Percentiles rank a stretch among this genome's conserved stretches.
Evolutionary conservation across 805 yeast species (phyloP).

Genomic region (Starmerella roubikii): DNA sequence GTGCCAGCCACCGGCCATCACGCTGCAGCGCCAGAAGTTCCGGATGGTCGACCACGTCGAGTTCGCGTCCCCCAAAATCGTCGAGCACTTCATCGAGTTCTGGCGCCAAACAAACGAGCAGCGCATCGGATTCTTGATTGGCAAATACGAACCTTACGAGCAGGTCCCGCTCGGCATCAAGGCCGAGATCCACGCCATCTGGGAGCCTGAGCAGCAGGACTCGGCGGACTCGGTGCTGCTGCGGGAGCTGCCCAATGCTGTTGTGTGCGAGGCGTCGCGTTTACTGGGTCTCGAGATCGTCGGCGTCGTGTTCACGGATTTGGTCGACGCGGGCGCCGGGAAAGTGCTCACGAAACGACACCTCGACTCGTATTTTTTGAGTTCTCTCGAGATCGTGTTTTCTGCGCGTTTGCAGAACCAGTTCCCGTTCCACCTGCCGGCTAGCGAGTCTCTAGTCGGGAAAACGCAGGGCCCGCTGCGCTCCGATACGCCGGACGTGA

Average conservation of each 20-base stretch:
- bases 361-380: conserved; percentile 74
- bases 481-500: background rate
- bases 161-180: conserved; percentile 80
- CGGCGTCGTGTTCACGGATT: conserved; percentile 81
- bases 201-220: conserved; percentile 82
- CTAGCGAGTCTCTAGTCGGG: conserved; percentile 26
- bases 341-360: conserved; percentile 86
- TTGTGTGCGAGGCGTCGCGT: conserved; percentile 35
- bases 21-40: conserved; percentile 76
- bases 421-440: conserved; percentile 33
- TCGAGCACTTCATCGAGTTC: conserved; percentile 72
- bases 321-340: conserved; percentile 85
- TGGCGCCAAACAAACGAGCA: conserved; percentile 89
- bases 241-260: conserved; percentile 28
- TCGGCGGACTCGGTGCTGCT: conserved; percentile 75
- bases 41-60: conserved; percentile 98
- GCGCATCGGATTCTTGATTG: conserved; percentile 74
- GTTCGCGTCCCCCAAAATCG: conserved; percentile 56
- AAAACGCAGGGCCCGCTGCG: background rate
- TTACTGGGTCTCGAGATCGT: conserved; percentile 55
- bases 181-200: conserved; percentile 85
- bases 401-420: conserved; percentile 65
- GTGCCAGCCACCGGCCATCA: conserved; percentile 93
- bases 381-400: conserved; percentile 74
- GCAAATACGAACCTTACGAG: conserved; percentile 63